Conservation (phyloP, 2,329 filamentous ascomycete genomes). For the Ophiostoma angusticollis region DNA sequence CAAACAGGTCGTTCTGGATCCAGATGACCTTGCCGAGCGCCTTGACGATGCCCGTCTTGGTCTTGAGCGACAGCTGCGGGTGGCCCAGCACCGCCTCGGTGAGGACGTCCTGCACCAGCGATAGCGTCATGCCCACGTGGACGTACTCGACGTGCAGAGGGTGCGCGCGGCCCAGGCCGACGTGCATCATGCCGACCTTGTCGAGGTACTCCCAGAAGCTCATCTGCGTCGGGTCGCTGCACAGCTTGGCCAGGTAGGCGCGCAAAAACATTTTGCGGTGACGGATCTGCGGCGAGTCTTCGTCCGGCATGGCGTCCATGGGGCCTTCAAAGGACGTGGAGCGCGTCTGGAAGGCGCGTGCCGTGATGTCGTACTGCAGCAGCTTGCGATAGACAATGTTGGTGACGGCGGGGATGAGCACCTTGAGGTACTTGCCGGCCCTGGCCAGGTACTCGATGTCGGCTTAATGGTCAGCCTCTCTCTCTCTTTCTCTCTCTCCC, state of each 20-base stretch:
- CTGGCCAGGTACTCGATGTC: constrained; percentile 58
- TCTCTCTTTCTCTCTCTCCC: neutral
- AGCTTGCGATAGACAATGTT: constrained; percentile 79
- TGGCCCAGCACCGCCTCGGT: constrained; percentile 64
- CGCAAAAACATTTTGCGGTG: constrained; percentile 66
- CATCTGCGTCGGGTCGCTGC: constrained; percentile 60
- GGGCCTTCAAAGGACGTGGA: constrained; percentile 54
- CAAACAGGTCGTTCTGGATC: constrained; percentile 79
- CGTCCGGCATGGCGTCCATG: constrained; percentile 48
- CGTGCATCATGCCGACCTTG: constrained; percentile 77
- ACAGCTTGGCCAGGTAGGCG: constrained; percentile 64
- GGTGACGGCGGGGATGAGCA: constrained; percentile 70
- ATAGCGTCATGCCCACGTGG: constrained; percentile 59
- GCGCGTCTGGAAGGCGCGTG: constrained; percentile 56
- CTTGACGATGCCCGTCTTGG: constrained; percentile 62
- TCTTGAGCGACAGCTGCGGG: constrained; percentile 50
- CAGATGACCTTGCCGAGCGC: constrained; percentile 72
- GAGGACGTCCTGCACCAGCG: constrained; percentile 66
- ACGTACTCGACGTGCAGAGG: constrained; percentile 70
- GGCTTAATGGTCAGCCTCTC: constrained; percentile 30
- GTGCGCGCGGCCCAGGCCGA: constrained; percentile 58
- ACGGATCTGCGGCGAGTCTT: constrained; percentile 61
- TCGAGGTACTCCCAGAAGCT: constrained; percentile 77
- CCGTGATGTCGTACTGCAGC: constrained; percentile 69
- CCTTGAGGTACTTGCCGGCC: constrained; percentile 64